Evolutionary conservation across 345 rosid species (phyloP), one percentile per base, ranked within the genome.

Genomic region (Aquilaria yunnanensis): DNA sequence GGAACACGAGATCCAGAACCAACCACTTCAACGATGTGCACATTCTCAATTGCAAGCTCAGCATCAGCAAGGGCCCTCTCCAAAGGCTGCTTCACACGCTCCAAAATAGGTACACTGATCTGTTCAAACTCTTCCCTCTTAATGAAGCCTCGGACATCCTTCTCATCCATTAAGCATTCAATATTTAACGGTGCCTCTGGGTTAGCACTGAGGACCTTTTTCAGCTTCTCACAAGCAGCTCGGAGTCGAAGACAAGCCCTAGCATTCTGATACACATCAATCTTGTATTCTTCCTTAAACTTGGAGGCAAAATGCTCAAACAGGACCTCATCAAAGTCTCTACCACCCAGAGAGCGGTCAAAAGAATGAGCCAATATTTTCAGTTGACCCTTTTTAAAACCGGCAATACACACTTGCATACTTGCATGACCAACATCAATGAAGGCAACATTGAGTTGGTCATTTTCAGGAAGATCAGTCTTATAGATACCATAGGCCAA

Each of bases 361-460:
- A 77, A 94, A 5, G 87, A 74, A 47, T 94, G 99, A 63, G 89
- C 82, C 80, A 94, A 64, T 47, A 94, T 53, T 75, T 81, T 90
- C 12, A 94, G 79, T 57, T 94, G 95, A 9, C 99, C 97, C 56
- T 86, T 90, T 62, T 83, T 90, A 72, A 86, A 90, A 41, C 85
- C 96, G n/a, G 87, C 94, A 76, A 94, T 90, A 75, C 97, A 94
- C 30, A 88, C 97, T 81, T 94, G 99, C 95, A 94, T 80, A 66
- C 93, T 88, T 32, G 97, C 83, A 45, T 94, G 95, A 0, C 99
- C 99, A 67, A 94, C 58, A 64, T 94, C 99, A 63, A 94, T 86
- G 72, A 94, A 88, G 1, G 93, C 97, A 41, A 94, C 96, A 76
- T 90, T 90, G 61, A 90, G 67, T 16, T 70, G 89, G 14, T 88